These are phyloP conservation scores for Ustilago trichophora DNA, from an alignment of 1,284 basidiomycete species.

Conservation along the genomic window DNA sequence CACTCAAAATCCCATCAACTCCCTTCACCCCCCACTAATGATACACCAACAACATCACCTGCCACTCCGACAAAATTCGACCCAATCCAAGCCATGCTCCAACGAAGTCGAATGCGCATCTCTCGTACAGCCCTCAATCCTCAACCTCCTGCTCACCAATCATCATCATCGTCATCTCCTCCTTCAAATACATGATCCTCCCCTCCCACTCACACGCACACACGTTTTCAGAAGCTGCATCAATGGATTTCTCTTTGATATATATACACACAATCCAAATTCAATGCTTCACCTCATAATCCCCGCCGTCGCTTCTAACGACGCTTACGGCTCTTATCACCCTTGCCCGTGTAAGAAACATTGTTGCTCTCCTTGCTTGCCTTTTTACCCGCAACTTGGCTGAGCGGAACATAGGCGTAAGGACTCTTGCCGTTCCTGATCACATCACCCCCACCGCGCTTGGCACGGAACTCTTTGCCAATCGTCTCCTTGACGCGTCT, in stretches of 20 bases:
- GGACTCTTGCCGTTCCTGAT: slow-evolving; percentile 84
- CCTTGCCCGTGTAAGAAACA: slow-evolving; percentile 51
- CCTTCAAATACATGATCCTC: too few species aligned
- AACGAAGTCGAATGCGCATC: slow-evolving; percentile 33
- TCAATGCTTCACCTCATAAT: too few species aligned
- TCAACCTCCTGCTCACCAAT: slow-evolving; percentile 12
- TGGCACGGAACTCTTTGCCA: slow-evolving; percentile 60
- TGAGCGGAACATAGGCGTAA: slow-evolving; percentile 77
- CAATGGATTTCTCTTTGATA: too few species aligned
- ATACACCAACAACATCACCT: too few species aligned
- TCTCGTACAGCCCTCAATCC: slow-evolving; percentile 5
- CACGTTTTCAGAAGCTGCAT: too few species aligned
- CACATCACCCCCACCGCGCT: slow-evolving; percentile 69
- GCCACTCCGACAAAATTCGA: slow-evolving; percentile 4
- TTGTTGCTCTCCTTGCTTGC: slow-evolving; percentile 27
- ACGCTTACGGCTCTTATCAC: slow-evolving; percentile 39
- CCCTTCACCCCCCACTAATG: too few species aligned
- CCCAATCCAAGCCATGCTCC: slow-evolving; percentile 34
- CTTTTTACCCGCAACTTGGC: slow-evolving; percentile 58
- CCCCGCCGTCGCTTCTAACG: too few species aligned
- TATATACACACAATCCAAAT: too few species aligned
- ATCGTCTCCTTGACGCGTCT: slow-evolving; percentile 54
- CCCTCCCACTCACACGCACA: too few species aligned
- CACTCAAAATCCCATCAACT: too few species aligned
- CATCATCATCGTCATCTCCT: too few species aligned